phyloP scores from a whole-genome alignment of 352 stramenopile species.

The Thraustotheca clavata region DNA sequence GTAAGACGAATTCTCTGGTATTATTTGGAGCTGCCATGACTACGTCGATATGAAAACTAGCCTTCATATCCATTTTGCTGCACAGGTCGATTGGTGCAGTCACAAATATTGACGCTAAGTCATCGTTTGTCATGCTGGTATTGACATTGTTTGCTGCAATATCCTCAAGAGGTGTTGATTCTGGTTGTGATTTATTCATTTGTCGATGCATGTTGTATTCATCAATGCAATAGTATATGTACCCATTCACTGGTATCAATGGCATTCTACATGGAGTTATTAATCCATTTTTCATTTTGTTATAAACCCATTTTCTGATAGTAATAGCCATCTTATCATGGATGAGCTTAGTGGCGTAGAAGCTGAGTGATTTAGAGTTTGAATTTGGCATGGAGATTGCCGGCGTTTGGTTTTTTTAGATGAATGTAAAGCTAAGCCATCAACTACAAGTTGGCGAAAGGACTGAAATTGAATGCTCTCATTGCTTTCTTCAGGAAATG shows the following conservation, averaged over 20 bases:
- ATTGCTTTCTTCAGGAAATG: too few relatives aligned
- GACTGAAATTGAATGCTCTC: not conserved
- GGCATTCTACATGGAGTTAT: not conserved
- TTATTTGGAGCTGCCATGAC: not conserved
- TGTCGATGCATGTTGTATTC: not conserved
- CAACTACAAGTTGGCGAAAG: not conserved
- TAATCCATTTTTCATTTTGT: not conserved
- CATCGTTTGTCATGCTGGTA: too few relatives aligned
- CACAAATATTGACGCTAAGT: not conserved
- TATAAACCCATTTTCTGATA: not conserved
- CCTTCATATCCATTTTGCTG: not conserved
- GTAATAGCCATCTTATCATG: not conserved
- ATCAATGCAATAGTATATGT: not conserved
- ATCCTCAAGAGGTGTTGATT: not conserved
- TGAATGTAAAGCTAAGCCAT: not conserved
- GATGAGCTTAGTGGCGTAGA: not conserved
- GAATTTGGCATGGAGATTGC: not conserved
- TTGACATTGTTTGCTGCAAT: not conserved
- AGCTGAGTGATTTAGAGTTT: not conserved
- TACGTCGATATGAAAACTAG: not conserved
- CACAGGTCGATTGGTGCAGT: not conserved
- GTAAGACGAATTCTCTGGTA: not conserved
- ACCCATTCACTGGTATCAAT: not conserved
- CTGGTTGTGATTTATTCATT: too few relatives aligned
- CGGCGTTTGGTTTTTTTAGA: not conserved